These are phyloP conservation scores for Blepharisma japonicum DNA, from an alignment of 73 alveolate species.

Conservation along the genomic window DNA sequence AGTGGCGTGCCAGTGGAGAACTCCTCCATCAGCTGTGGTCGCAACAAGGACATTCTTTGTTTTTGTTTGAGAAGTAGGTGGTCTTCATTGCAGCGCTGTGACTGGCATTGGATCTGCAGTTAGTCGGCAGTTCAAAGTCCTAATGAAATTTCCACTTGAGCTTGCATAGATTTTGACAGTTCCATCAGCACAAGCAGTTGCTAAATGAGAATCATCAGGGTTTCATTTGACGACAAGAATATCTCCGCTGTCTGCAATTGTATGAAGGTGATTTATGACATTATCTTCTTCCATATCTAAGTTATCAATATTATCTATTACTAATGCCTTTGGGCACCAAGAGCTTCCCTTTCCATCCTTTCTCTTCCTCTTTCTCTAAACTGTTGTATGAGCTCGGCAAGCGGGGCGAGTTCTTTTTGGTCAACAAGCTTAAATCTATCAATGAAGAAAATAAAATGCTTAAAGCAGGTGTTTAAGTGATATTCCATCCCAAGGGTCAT, in stretches of 20 bases:
- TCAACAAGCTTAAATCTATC: constrained; percentile 92
- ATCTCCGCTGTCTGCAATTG: neutral
- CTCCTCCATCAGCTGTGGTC: constrained; percentile 49
- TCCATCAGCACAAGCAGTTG: constrained; percentile 68
- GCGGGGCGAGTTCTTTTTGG: constrained; percentile 93
- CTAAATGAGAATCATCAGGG: constrained; percentile 5
- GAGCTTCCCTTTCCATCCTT: constrained; percentile 58
- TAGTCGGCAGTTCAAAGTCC: constrained; percentile 15
- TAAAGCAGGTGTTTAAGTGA: constrained; percentile 96
- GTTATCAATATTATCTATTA: no score
- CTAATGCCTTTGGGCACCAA: no score
- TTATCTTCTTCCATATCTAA: no score
- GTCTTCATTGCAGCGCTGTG: constrained; percentile 83
- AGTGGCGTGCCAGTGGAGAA: constrained; percentile 66
- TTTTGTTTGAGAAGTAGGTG: constrained; percentile 37
- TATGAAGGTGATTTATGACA: no score
- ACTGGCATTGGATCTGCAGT: constrained; percentile 45
- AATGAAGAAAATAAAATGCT: constrained; percentile 92
- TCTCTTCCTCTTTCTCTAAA: constrained; percentile 61
- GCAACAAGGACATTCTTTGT: constrained; percentile 44
- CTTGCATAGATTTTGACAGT: constrained; percentile 48
- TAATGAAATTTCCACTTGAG: constrained; percentile 33
- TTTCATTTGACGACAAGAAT: constrained; percentile 35
- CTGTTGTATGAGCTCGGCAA: constrained; percentile 88
- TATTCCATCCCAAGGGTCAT: constrained; percentile 93